These are phyloP conservation scores for Persicaria maculosa DNA, from an alignment of 148 eudicot species.

Conservation along the genomic window DNA sequence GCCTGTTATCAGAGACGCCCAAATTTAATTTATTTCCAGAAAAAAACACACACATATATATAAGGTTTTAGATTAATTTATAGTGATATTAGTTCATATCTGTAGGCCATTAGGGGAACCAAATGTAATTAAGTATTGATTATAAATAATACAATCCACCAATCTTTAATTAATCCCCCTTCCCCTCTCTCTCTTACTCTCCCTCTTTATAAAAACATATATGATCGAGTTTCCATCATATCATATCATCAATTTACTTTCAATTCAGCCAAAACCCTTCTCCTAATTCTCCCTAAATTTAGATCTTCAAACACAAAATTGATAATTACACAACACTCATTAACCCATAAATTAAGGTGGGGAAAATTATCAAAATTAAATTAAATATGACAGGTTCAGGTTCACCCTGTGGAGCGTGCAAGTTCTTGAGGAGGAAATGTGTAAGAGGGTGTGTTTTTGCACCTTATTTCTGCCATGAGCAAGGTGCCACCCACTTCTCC, in stretches of 20 bases:
- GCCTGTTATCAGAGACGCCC: not conserved
- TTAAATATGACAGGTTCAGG: slow-evolving; percentile 59
- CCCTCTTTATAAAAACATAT: not conserved
- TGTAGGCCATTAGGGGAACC: slow-evolving; percentile 86
- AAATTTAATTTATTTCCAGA: not conserved
- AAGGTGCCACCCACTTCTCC: slow-evolving; percentile 79
- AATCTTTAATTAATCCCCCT: slow-evolving; percentile 39
- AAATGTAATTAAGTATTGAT: slow-evolving; percentile 38
- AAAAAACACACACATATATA: not conserved
- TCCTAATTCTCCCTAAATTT: not conserved
- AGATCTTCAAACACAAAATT: slow-evolving; percentile 6
- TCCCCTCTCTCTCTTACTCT: slow-evolving; percentile 14
- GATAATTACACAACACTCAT: not conserved
- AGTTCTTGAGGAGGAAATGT: slow-evolving; percentile 92
- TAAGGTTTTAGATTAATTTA: not conserved
- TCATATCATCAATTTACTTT: slow-evolving; percentile 12
- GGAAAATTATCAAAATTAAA: no score
- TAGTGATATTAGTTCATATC: slow-evolving; percentile 2
- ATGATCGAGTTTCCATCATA: not conserved
- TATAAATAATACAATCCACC: slow-evolving; percentile 33
- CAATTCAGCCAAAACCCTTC: slow-evolving; percentile 2
- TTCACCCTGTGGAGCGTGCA: slow-evolving; percentile 97
- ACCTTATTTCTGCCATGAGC: slow-evolving; percentile 88
- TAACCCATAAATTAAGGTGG: not conserved
- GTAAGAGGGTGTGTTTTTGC: slow-evolving; percentile 83